A percentile compares a stretch with the other conserved stretches of the same genome.
Conservation (phyloP, 257 asterid species). For the Apocynum venetum region DNA sequence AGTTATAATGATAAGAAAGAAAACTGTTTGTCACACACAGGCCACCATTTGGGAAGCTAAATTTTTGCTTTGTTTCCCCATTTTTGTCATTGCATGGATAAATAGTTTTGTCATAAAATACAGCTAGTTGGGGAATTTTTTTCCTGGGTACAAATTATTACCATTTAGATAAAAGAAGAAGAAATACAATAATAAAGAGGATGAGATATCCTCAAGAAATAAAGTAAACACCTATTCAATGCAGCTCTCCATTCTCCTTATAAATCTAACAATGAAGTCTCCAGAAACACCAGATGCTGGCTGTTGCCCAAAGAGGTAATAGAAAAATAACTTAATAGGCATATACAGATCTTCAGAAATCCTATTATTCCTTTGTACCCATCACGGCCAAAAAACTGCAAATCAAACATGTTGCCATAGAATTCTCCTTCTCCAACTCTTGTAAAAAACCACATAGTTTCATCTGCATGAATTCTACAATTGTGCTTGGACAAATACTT, state of each 20-base stretch:
- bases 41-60: background rate
- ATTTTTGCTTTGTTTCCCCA: background rate
- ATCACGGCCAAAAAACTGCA: background rate
- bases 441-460: background rate
- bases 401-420: background rate
- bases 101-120: background rate
- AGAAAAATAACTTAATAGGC: background rate
- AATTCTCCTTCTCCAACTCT: background rate
- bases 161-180: background rate
- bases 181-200: background rate
- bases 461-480: background rate
- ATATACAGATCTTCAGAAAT: background rate
- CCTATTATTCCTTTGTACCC: background rate
- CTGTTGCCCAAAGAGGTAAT: background rate
- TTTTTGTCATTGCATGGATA: background rate
- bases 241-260: background rate
- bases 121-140: background rate
- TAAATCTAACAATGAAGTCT: background rate
- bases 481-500: background rate
- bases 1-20: too few relatives aligned
- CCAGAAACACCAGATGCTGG: background rate
- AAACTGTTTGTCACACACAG: background rate
- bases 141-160: background rate
- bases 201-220: background rate
- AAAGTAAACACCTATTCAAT: background rate